Base-by-base conservation (phyloP, 2,329 filamentous ascomycete species). In the Mycosphaerella sp. region DNA sequence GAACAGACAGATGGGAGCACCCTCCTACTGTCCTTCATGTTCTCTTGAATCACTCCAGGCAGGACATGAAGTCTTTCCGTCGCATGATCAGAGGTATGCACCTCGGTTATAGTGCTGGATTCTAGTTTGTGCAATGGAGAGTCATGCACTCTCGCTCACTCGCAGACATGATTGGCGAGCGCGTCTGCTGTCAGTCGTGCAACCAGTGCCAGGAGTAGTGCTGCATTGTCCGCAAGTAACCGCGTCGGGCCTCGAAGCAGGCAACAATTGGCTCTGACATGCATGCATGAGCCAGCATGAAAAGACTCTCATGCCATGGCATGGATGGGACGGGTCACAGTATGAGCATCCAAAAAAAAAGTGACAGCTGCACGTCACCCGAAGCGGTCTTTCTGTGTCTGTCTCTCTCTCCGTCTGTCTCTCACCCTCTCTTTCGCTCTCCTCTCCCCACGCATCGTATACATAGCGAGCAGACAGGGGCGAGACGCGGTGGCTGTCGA, bases 341-440 rank as follows among this genome's bases (percentile, higher is more conserved):
- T 29, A 6, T 29, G 3, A 29, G 26, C 26, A 29, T 29, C 26
- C 21, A 21, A 21, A 21, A 29, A 6, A 29, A 57, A 53, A 53
- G 57, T 59, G 57, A 57, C 54, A 57, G 52, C 51, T 59, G 57
- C 56, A 54, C 6, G 45, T 47, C 56, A 44, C 56, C 51, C 43
- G 50, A 54, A 53, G 42, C 42, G 36, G 21, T 21, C 21, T 21
- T 21, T 21, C 3, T 2, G 21, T 21, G 21, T 21, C 21, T 21
- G 21, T 21, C 21, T 21, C 21, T 21, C 21, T 21, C 2, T 21
- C 21, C 3, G 21, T 21, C 21, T 21, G 21, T 21, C 21, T 21
- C 21, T 21, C 21, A 3, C 2, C 3, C 21, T 21, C 21, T 21
- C 21, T 21, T 21, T 21, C 21, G 21, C 21, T 21, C 21, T 21